These are phyloP conservation scores for Apiotrichum akiyoshidainum DNA, from an alignment of 1,284 basidiomycete genomes.

Conservation along the genomic window DNA sequence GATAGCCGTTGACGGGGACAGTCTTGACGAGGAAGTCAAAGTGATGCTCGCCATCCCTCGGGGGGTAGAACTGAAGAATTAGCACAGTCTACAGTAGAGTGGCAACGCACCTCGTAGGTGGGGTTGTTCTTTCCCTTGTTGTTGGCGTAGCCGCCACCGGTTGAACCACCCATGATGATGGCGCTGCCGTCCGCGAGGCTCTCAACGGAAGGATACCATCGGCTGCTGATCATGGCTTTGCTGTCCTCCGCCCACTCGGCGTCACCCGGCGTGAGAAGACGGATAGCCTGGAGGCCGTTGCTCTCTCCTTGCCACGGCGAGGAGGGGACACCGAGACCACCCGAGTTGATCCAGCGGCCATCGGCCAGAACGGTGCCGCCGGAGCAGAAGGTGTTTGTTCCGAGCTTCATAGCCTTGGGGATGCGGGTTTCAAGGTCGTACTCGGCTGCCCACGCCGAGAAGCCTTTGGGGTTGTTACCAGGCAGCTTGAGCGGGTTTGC, in stretches of 20 bases:
- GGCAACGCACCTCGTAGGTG: constrained; percentile 66
- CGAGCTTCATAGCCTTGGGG: constrained; percentile 61
- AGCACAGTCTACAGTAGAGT: constrained; percentile 62
- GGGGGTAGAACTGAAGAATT: not conserved
- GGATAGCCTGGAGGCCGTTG: constrained; percentile 61
- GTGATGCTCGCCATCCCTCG: constrained; percentile 50
- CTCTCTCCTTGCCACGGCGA: constrained; percentile 55
- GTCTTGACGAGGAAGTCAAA: constrained; percentile 78
- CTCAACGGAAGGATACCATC: constrained; percentile 73
- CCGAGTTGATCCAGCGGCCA: constrained; percentile 54
- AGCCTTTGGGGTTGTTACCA: not conserved
- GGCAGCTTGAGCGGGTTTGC: constrained; percentile 24
- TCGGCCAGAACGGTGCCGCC: constrained; percentile 55
- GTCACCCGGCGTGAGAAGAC: constrained; percentile 75
- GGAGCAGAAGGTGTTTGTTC: constrained; percentile 67
- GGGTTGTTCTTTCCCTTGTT: constrained; percentile 68
- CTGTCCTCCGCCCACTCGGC: constrained; percentile 78
- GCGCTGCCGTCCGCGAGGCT: constrained; percentile 54
- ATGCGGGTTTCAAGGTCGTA: constrained; percentile 52
- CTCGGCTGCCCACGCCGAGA: constrained; percentile 52
- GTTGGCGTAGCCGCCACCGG: constrained; percentile 79
- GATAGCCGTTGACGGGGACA: constrained; percentile 83
- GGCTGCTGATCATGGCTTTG: constrained; percentile 68
- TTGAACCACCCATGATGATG: constrained; percentile 59
- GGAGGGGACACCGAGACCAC: constrained; percentile 63